Conservation (phyloP, 1,139 yeast genomes). For the Geotrichum australiense region DNA sequence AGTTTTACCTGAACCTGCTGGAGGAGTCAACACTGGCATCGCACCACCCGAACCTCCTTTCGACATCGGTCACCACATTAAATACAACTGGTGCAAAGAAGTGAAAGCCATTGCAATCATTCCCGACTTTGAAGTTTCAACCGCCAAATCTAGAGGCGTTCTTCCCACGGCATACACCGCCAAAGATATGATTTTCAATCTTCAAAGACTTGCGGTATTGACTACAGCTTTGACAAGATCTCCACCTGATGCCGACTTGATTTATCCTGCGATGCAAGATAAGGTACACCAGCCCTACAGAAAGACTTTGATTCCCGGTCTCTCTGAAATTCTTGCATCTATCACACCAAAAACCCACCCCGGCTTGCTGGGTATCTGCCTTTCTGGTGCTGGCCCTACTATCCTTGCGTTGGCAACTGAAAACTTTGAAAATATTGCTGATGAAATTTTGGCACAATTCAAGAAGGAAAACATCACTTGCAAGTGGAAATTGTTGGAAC, state of each 20-base stretch:
- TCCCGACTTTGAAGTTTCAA: conserved; percentile 89
- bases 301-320: conserved; percentile 83
- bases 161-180: conserved; percentile 76
- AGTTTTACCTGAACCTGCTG: conserved; percentile 73
- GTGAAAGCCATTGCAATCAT: conserved; percentile 85
- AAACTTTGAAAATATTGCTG: conserved; percentile 78
- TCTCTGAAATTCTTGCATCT: conserved; percentile 68
- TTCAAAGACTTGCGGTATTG: conserved; percentile 67
- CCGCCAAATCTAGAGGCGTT: conserved; percentile 85
- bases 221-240: conserved; percentile 78
- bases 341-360: conserved; percentile 77
- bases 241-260: conserved; percentile 74
- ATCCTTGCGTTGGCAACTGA: conserved; percentile 88
- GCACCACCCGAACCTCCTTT: conserved; percentile 79
- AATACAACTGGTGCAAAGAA: conserved; percentile 73
- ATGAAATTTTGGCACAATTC: conserved; percentile 64
- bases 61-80: conserved; percentile 81
- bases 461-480: conserved; percentile 61
- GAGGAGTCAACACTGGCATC: conserved; percentile 57
- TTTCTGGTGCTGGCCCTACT: conserved; percentile 98
- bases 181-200: conserved; percentile 79
- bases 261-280: conserved; percentile 95
- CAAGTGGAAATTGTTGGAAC: conserved; percentile 73
- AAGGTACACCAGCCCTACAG: conserved; percentile 94
- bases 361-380: conserved; percentile 87